Conservation (phyloP, 306 rosid genomes). For the Prinsepia uniflora region DNA sequence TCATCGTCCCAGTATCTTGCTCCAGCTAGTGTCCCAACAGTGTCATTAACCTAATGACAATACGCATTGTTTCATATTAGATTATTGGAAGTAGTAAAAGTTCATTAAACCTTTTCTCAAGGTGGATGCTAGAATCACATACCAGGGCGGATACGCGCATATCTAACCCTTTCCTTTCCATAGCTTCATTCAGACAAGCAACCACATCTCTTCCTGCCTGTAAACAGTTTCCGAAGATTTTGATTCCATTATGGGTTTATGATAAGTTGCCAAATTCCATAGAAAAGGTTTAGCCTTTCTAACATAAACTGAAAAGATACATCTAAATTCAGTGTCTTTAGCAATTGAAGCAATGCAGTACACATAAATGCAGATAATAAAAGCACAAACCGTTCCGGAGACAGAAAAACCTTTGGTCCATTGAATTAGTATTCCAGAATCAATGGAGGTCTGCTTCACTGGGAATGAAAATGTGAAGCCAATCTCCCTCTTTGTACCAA, state of each 20-base stretch:
- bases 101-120: background rate
- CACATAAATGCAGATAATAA: background rate
- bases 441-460: constrained; percentile 77
- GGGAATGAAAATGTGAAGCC: constrained; percentile 98
- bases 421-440: constrained; percentile 82
- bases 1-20: constrained; percentile 85
- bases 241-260: background rate
- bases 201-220: constrained; percentile 94
- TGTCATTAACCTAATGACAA: constrained; percentile 61
- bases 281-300: background rate
- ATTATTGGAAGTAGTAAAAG: background rate
- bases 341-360: background rate
- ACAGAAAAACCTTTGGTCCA: constrained; percentile 97
- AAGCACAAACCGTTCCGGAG: constrained; percentile 67
- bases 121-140: constrained; percentile 16
- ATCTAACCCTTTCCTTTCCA: constrained; percentile 72
- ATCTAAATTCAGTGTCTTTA: too few relatives aligned
- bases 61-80: constrained; percentile 7
- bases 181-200: constrained; percentile 83
- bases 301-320: background rate
- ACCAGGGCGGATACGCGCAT: constrained; percentile 95
- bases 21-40: constrained; percentile 91
- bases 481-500: constrained; percentile 64
- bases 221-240: constrained; percentile 23
- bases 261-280: background rate